A percentile compares a stretch with the other conserved stretches of the same genome.
phyloP scores from a whole-genome alignment of 805 yeast genomes.

The Wickerhamomyces queroliae region DNA sequence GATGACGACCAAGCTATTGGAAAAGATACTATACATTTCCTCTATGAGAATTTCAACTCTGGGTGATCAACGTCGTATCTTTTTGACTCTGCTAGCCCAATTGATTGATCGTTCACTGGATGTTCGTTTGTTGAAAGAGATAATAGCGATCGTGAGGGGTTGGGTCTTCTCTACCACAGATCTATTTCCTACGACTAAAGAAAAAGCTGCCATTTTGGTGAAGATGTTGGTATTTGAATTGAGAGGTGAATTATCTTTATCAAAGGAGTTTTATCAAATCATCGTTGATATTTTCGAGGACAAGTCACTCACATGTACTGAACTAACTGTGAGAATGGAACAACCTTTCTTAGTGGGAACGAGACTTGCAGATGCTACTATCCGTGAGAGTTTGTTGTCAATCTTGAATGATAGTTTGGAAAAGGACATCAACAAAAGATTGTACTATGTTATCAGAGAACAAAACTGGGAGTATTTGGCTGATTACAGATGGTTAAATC shows the following conservation, averaged over 20 bases:
- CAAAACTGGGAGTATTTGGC: constrained; percentile 97
- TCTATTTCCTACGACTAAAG: constrained; percentile 90
- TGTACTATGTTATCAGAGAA: constrained; percentile 84
- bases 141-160: constrained; percentile 69
- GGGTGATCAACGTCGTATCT: constrained; percentile 91
- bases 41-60: constrained; percentile 77
- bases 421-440: constrained; percentile 66
- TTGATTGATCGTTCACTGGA: constrained; percentile 85
- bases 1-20: constrained; percentile 71
- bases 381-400: constrained; percentile 72
- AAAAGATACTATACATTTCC: constrained; percentile 70
- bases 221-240: constrained; percentile 93
- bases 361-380: constrained; percentile 65
- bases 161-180: constrained; percentile 89
- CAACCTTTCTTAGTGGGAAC: constrained; percentile 96
- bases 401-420: constrained; percentile 78
- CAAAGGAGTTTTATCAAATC: constrained; percentile 77
- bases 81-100: constrained; percentile 80
- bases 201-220: constrained; percentile 87
- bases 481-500: constrained; percentile 92
- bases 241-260: constrained; percentile 74
- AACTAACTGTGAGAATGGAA: constrained; percentile 90
- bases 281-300: constrained; percentile 85
- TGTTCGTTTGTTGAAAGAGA: constrained; percentile 63
- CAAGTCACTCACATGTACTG: constrained; percentile 71